Evolutionary conservation across 2,329 filamentous ascomycete species (phyloP).

Genomic region (Scortechinia acanthostroma): DNA sequence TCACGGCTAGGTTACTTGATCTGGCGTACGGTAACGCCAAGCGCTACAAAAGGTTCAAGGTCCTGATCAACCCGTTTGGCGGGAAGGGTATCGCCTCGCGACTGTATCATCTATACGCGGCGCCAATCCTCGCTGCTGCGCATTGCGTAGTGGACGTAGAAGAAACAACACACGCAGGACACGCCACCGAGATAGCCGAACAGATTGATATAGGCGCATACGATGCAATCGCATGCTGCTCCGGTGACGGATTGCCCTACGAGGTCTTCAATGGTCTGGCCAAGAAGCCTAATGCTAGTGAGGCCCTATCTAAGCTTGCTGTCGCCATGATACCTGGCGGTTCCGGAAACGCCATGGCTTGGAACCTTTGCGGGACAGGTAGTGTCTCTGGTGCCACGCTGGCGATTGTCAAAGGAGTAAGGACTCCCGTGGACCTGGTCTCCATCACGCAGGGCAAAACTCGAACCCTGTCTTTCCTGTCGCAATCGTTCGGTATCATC

Average conservation of each 20-base stretch:
- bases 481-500: slow-evolving; percentile 57
- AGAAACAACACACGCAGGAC: slow-evolving; percentile 44
- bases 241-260: slow-evolving; percentile 61
- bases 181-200: slow-evolving; percentile 55
- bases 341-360: slow-evolving; percentile 59
- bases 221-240: slow-evolving; percentile 59
- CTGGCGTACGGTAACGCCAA: slow-evolving; percentile 19
- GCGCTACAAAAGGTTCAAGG: slow-evolving; percentile 50
- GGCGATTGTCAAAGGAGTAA: slow-evolving; percentile 47
- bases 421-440: slow-evolving; percentile 52
- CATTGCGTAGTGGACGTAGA: slow-evolving; percentile 52
- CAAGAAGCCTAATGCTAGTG: slow-evolving; percentile 44
- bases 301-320: slow-evolving; percentile 50
- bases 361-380: slow-evolving; percentile 56
- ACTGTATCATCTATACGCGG: slow-evolving; percentile 46
- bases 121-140: slow-evolving; percentile 55
- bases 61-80: slow-evolving; percentile 61
- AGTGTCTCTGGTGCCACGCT: slow-evolving; percentile 52
- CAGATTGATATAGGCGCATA: slow-evolving; percentile 50
- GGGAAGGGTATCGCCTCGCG: slow-evolving; percentile 50
- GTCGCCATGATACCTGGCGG: slow-evolving; percentile 58
- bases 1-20: not conserved
- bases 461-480: slow-evolving; percentile 55
- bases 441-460: slow-evolving; percentile 53
- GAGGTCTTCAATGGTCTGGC: slow-evolving; percentile 64